Evolutionary conservation across 1,284 basidiomycete species (phyloP), one percentile per base, ranked within the genome.

Genomic region (Rhodotorula sp.): DNA sequence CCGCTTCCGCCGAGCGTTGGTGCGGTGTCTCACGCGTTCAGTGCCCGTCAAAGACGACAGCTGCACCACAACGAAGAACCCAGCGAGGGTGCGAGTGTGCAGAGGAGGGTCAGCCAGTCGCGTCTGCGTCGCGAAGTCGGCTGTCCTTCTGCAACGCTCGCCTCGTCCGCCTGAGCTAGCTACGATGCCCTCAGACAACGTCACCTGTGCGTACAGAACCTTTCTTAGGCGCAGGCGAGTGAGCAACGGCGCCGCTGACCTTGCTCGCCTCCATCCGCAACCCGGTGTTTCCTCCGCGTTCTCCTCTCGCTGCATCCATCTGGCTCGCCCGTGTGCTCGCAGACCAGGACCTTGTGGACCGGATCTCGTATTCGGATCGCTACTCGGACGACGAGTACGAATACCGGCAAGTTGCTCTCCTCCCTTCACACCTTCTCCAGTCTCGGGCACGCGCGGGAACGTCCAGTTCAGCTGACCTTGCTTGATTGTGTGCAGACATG

Each of bases 311-410:
- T 44, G 40, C 40, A 10, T 18, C 46, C 37, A 48, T 48, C 44
- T 8, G 9, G 6, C 48, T 46, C 30, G 16, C 31, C 13, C 13
- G 22, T 9, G n/a, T 22, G 18, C 9, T 22, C 34, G 2, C 53
- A 69, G 68, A 69, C 53, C 68, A 69, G 44, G 68, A 67, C 48
- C 56, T 70, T 28, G 65, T 64, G 18, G 52, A 50, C 52, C 62
- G 63, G 24, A 64, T 59, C 37, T 60, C 52, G 37, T 65, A 70
- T n/a, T 64, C 62, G n/a, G 65, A 67, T 28, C 55, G 69, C 24
- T 70, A 70, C 55, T 62, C 59, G n/a, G 65, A 68, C 64, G 67
- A 65, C 60, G 24, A 30, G 6, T 68, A 55, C 55, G 66, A 67
- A 44, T 65, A 68, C 60, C 50, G 66, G 70, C 48, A 7, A 22